These are phyloP conservation scores for Tribonema minus DNA, from an alignment of 108 stramenopile genomes.

Conservation along the genomic window DNA sequence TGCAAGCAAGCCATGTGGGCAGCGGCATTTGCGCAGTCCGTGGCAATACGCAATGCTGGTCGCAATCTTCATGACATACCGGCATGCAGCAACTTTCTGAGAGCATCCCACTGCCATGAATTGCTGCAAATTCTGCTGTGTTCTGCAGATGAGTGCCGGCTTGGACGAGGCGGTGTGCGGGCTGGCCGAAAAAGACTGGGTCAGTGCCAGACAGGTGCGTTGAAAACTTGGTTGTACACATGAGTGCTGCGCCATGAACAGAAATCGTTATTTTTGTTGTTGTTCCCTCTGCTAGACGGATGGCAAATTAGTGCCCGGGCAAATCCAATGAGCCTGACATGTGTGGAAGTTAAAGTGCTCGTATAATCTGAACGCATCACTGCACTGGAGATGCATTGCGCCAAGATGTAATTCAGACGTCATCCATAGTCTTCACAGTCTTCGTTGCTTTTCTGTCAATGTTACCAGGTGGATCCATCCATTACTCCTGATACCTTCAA, in stretches of 20 bases:
- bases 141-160: conserved; percentile 3
- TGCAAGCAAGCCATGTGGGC: not conserved
- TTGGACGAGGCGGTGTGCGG: conserved; percentile 2
- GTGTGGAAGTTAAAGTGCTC: not conserved
- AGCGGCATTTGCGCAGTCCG: not conserved
- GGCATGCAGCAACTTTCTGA: not conserved
- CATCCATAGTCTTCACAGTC: not conserved
- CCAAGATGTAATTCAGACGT: not conserved
- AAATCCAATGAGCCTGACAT: not conserved
- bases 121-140: not conserved
- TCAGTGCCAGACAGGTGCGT: conserved; percentile 8
- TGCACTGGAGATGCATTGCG: not conserved
- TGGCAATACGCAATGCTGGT: not conserved
- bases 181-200: conserved; percentile 26
- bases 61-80: not conserved
- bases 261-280: not conserved
- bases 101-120: not conserved
- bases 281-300: not conserved
- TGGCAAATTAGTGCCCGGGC: not conserved
- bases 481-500: conserved; percentile 5
- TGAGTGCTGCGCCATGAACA: not conserved
- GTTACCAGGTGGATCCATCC: not conserved
- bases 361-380: not conserved
- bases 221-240: not conserved
- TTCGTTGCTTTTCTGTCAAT: not conserved